Percentiles rank a stretch among this genome's conserved stretches.
Evolutionary conservation across 176 grass and related monocot genomes (phyloP).

Genomic region (Poa pratensis): DNA sequence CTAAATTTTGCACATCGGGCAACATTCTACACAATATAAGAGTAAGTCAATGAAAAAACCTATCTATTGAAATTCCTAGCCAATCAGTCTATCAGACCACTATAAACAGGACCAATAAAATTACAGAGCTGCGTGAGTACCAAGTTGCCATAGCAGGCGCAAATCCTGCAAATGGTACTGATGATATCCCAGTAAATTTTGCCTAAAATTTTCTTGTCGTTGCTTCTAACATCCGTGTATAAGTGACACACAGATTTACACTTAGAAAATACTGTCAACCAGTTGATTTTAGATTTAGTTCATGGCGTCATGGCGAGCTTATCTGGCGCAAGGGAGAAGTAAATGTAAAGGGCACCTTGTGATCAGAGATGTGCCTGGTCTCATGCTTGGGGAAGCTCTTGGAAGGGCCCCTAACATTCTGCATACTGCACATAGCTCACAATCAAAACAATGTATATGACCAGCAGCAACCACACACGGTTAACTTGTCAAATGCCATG

Average conservation of each 20-base stretch:
- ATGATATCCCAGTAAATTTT: not conserved
- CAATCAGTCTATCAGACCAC: not conserved
- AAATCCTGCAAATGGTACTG: slow-evolving; percentile 4
- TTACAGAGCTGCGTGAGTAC: not conserved
- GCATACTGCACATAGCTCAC: slow-evolving; percentile 43
- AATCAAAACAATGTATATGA: not conserved
- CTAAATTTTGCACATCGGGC: slow-evolving; percentile 88
- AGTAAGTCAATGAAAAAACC: slow-evolving; percentile 16
- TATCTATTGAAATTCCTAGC: not conserved
- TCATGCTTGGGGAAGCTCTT: slow-evolving; percentile 93
- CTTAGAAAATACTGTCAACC: not conserved
- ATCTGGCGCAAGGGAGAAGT: not conserved
- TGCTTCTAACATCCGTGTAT: not conserved
- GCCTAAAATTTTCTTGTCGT: not conserved
- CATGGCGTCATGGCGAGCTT: not conserved
- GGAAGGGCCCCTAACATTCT: slow-evolving; percentile 74
- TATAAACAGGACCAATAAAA: slow-evolving; percentile 9
- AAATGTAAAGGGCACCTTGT: slow-evolving; percentile 61
- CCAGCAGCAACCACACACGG: not conserved
- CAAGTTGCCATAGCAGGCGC: not conserved
- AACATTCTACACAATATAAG: slow-evolving; percentile 68
- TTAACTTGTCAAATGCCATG: not conserved
- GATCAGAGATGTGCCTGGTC: slow-evolving; percentile 80
- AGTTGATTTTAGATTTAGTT: slow-evolving; percentile 6
- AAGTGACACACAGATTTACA: not conserved